Percentiles rank a stretch among this genome's conserved stretches.
These are phyloP conservation scores for Neoboletus subvelutipes DNA, from an alignment of 768 basidiomycete genomes.

Conservation along the genomic window DNA sequence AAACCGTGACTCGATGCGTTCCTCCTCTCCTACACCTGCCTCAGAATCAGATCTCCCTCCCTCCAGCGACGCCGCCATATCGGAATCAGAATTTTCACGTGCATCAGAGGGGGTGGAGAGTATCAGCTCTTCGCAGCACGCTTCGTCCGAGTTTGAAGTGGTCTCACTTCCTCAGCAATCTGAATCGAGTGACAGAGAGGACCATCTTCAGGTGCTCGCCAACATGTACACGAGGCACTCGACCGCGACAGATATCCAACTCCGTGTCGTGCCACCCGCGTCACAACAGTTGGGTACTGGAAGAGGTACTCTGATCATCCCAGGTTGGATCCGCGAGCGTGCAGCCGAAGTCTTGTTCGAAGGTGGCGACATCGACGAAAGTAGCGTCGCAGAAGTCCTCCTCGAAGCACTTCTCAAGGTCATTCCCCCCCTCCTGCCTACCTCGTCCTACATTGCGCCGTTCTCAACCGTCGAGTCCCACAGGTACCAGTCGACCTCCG, in stretches of 20 bases:
- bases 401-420: conserved; percentile 79
- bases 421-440: background rate
- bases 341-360: conserved; percentile 90
- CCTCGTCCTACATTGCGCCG: background rate
- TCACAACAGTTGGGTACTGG: conserved; percentile 72
- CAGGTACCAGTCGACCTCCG: conserved; percentile 91
- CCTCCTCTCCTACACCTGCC: conserved; percentile 29
- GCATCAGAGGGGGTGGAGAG: conserved; percentile 50
- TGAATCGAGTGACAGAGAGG: conserved; percentile 21
- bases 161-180: conserved; percentile 44
- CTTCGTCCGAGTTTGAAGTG: conserved; percentile 54
- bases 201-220: conserved; percentile 57
- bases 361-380: conserved; percentile 85
- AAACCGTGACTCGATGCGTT: conserved; percentile 33
- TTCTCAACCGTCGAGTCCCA: background rate
- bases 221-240: conserved; percentile 75
- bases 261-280: conserved; percentile 66
- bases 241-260: conserved; percentile 69
- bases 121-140: conserved; percentile 45
- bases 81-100: conserved; percentile 67
- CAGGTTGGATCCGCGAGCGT: conserved; percentile 94
- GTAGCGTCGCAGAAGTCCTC: conserved; percentile 78
- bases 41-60: conserved; percentile 43
- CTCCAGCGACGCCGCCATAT: conserved; percentile 56
- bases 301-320: conserved; percentile 76